Percentiles rank a stretch among this genome's conserved stretches.
Evolutionary conservation across 2,329 filamentous ascomycete genomes (phyloP).

Genomic region (Raffaelea ambrosiae): DNA sequence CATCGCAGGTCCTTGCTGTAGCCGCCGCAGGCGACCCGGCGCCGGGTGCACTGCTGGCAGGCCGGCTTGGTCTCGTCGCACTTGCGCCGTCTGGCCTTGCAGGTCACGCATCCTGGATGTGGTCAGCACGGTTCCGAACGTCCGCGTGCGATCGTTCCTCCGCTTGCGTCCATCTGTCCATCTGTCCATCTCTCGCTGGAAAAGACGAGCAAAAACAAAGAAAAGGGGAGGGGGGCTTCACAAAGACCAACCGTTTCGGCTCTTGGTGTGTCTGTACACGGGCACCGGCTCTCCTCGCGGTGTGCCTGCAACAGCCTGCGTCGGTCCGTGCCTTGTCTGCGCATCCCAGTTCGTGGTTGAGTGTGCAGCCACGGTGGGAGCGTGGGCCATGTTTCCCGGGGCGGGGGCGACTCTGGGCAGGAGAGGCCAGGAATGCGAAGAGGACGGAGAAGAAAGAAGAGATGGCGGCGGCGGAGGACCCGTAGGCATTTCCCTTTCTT

Average conservation of each 20-base stretch:
- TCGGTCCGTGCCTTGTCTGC: too few species aligned
- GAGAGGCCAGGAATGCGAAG: not conserved
- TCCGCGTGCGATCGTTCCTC: too few species aligned
- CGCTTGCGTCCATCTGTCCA: too few species aligned
- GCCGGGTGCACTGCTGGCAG: not conserved
- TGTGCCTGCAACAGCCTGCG: too few species aligned
- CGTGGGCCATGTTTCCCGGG: too few species aligned
- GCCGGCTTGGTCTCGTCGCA: constrained; percentile 6
- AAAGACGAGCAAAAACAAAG: not conserved
- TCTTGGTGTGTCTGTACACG: constrained; percentile 3
- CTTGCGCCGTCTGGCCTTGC: constrained; percentile 5
- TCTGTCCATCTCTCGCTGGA: too few species aligned
- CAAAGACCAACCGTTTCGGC: constrained; percentile 3
- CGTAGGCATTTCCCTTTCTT: too few species aligned
- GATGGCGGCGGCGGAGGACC: not conserved
- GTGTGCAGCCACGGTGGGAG: too few species aligned
- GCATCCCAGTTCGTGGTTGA: too few species aligned
- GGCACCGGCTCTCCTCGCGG: not conserved
- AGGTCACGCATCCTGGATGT: constrained; percentile 3
- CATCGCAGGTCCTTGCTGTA: constrained; percentile 4
- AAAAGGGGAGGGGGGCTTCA: not conserved
- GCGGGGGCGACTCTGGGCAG: not conserved
- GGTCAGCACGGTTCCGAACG: too few species aligned
- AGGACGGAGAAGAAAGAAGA: not conserved
- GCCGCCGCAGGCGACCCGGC: constrained; percentile 1